Evolutionary conservation across 805 yeast genomes (phyloP).

Genomic region (Candida khao-thaluensis): DNA sequence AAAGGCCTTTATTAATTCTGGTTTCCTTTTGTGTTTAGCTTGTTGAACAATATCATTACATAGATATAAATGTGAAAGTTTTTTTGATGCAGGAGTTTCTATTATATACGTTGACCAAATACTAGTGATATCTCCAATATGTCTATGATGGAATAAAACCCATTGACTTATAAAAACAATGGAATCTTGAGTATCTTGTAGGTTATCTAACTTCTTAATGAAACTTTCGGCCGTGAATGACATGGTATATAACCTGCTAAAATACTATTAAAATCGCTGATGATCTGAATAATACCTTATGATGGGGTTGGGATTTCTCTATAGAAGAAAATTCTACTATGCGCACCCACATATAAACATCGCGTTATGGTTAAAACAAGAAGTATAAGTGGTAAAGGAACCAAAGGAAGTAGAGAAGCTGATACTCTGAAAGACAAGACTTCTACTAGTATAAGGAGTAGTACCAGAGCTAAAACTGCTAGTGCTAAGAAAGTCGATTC

Average conservation of each 20-base stretch:
- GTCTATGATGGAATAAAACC: conserved; percentile 46
- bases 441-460: neutral
- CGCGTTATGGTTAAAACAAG: conserved; percentile 15
- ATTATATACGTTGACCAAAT: conserved; percentile 35
- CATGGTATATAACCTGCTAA: no score
- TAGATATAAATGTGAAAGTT: conserved; percentile 61
- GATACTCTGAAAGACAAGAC: conserved; percentile 4
- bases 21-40: conserved; percentile 59
- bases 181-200: conserved; percentile 47
- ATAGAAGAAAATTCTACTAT: no score
- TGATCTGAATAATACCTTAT: no score
- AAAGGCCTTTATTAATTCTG: conserved; percentile 60
- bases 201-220: conserved; percentile 32
- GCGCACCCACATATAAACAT: neutral
- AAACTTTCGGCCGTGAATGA: conserved; percentile 38
- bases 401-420: conserved; percentile 1
- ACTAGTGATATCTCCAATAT: conserved; percentile 33
- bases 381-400: conserved; percentile 10
- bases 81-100: conserved; percentile 26
- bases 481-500: neutral
- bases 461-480: neutral
- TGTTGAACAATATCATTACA: conserved; percentile 84
- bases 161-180: conserved; percentile 47
- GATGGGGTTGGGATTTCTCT: no score
- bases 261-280: no score